Conservation (phyloP, 208 protist species). For the Trypanosoma melophagium region DNA sequence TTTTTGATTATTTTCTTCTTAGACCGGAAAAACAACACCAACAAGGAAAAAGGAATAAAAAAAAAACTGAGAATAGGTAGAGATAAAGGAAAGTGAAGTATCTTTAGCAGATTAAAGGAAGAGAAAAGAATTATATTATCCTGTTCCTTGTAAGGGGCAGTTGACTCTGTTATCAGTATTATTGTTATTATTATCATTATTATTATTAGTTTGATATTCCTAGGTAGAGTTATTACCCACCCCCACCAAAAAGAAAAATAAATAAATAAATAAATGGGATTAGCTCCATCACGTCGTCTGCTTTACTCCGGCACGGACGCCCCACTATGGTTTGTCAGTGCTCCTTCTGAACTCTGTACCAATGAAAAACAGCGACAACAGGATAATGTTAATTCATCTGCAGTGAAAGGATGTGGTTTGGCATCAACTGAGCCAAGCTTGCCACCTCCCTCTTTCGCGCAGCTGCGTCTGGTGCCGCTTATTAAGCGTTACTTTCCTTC, state of each 20-base stretch:
- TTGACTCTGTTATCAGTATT: background rate
- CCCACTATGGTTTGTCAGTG: conserved; percentile 21
- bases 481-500: conserved; percentile 52
- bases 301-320: conserved; percentile 6
- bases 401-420: too few relatives aligned
- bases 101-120: background rate
- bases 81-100: background rate
- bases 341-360: background rate
- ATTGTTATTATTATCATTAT: background rate
- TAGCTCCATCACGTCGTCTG: conserved; percentile 6
- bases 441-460: conserved; percentile 22
- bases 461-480: conserved; percentile 52
- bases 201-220: too few relatives aligned
- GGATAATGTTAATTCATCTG: too few relatives aligned
- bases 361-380: too few relatives aligned
- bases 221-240: too few relatives aligned
- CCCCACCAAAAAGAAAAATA: too few relatives aligned
- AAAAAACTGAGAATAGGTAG: background rate
- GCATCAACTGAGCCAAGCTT: background rate
- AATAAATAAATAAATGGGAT: conserved; percentile 3
- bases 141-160: too few relatives aligned
- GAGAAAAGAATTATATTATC: background rate
- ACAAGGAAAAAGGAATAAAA: background rate
- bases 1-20: conserved; percentile 13
- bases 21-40: background rate